Evolutionary conservation across 1,284 basidiomycete species (phyloP), one percentile per base, ranked within the genome.

Genomic region (Cutaneotrichosporon sp.): DNA sequence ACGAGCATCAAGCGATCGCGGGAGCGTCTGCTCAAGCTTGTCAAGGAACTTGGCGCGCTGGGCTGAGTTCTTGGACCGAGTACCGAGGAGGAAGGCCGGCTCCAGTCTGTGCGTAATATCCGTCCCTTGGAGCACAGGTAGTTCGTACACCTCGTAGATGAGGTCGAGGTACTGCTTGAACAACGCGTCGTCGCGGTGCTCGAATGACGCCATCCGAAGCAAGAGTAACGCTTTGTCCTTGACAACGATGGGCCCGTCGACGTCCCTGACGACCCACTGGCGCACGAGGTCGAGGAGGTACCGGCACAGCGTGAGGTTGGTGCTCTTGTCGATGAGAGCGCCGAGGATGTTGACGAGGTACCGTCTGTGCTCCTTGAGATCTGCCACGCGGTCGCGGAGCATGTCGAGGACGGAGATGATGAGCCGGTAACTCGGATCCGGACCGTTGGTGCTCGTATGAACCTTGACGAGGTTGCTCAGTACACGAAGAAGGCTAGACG

Each of bases 71-170:
- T 86, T 82, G 17, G 88, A 86, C 27, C 90, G 84, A 68, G 90
- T 94, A 5, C 96, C 96, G 25, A 97, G 79, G 33, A 98, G 79
- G 79, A 98, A 99, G 0, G 92, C 86, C 26, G 88, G 85, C 68
- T 99, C 97, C 19, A 99, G 81, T 14, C 91, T 84, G 46, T 90
- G 87, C 0, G 96, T 99, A 54, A 98, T 79, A 63, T 99, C 96
- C 54, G 90, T 96, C 46, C 93, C 84, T 19, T 89, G 84, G 33
- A 98, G 79, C 5, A 79, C 77, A 3, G 90, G 85, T 41, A 92
- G 87, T 9, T 87, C 88, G 77, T 97, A 99, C 65, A 99, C 93
- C 61, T 93, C 88, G 67, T 90, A 88, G 58, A 99, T 88, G 52
- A 98, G 80, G 58, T 90, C 86, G 55, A 98, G 79, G 70, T 92